Percentiles rank a stretch among this genome's conserved stretches.
phyloP scores from a whole-genome alignment of 202 grass and related monocot species.

The Musa balbisiana region DNA sequence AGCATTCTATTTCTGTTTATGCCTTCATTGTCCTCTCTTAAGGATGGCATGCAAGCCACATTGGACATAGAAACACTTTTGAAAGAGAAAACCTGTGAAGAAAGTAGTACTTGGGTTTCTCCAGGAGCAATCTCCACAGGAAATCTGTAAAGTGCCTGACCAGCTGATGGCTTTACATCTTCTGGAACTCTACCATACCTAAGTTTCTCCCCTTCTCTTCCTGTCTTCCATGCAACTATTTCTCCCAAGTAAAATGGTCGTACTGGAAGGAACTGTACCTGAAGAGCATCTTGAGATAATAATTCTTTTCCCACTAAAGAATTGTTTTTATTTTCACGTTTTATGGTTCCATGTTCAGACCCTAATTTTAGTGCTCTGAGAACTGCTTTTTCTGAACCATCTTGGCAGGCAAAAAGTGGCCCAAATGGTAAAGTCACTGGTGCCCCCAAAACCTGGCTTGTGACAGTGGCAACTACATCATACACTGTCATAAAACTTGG shows the following conservation, averaged over 20 bases:
- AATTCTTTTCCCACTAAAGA: constrained; percentile 64
- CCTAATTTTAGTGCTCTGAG: constrained; percentile 59
- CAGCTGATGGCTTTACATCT: constrained; percentile 81
- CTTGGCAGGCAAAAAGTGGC: constrained; percentile 66
- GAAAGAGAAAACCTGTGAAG: constrained; percentile 86
- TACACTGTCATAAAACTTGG: constrained; percentile 84
- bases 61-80: constrained; percentile 72
- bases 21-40: constrained; percentile 25
- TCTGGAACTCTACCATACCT: constrained; percentile 89
- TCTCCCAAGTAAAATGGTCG: constrained; percentile 87
- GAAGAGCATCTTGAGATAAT: constrained; percentile 77
- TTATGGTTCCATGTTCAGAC: constrained; percentile 45
- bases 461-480: constrained; percentile 59
- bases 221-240: constrained; percentile 90
- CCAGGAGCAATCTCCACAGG: constrained; percentile 66
- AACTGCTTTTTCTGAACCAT: constrained; percentile 78
- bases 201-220: constrained; percentile 73
- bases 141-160: constrained; percentile 83
- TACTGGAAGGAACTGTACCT: constrained; percentile 91
- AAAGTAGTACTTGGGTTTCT: constrained; percentile 64
- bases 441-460: constrained; percentile 60
- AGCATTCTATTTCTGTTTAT: constrained; percentile 22
- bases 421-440: constrained; percentile 65
- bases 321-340: constrained; percentile 39
- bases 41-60: constrained; percentile 35